phyloP scores from a whole-genome alignment of 202 grass and related monocot species.

The Zoysia matrella region DNA sequence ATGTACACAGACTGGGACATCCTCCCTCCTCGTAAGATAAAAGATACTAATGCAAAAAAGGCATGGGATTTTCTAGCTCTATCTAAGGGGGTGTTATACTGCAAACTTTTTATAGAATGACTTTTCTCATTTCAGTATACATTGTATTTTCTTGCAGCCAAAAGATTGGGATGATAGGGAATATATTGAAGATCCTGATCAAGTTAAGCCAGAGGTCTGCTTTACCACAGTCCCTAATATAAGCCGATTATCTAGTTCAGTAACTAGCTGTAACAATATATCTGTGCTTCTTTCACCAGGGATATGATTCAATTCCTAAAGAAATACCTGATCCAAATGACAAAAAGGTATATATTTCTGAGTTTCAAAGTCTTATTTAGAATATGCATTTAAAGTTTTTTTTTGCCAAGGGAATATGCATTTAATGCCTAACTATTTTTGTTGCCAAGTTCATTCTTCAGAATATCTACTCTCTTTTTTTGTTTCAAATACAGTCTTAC shows the following conservation, averaged over 20 bases:
- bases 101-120: background rate
- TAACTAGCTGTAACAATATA: constrained; percentile 34
- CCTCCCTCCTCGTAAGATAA: constrained; percentile 84
- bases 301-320: constrained; percentile 83
- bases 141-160: constrained; percentile 61
- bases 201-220: constrained; percentile 80
- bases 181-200: constrained; percentile 90
- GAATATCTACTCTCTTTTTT: background rate
- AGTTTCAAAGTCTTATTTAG: background rate
- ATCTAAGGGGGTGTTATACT: constrained; percentile 4
- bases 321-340: constrained; percentile 81
- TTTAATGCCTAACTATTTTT: constrained; percentile 37
- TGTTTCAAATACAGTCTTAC: background rate
- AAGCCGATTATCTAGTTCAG: constrained; percentile 27
- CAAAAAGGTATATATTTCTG: constrained; percentile 65
- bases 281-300: constrained; percentile 41
- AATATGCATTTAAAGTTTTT: constrained; percentile 13
- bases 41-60: constrained; percentile 75
- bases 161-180: constrained; percentile 94
- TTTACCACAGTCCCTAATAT: constrained; percentile 16
- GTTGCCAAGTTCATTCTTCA: constrained; percentile 16
- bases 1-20: constrained; percentile 95
- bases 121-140: constrained; percentile 24
- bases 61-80: constrained; percentile 38
- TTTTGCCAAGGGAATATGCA: background rate